Percentiles rank a stretch among this genome's conserved stretches.
Evolutionary conservation across 2,329 filamentous ascomycete species (phyloP).

Genomic region (Microcyclospora tardicrescens): DNA sequence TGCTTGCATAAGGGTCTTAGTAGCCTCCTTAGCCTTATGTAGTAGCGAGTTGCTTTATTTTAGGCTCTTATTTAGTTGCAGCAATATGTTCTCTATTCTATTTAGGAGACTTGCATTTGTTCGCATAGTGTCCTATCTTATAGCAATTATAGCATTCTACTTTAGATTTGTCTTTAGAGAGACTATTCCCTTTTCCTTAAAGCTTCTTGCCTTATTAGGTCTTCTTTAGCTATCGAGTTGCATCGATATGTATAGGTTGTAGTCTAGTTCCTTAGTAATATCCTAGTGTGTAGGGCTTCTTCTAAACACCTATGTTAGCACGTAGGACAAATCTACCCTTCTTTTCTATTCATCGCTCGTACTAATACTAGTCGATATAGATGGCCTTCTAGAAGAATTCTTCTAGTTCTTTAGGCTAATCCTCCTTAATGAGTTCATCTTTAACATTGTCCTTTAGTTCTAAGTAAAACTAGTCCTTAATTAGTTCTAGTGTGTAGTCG

Average conservation of each 20-base stretch:
- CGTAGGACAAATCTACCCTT: too few species aligned
- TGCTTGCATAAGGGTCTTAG: not conserved
- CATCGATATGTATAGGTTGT: not conserved
- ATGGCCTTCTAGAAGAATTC: too few species aligned
- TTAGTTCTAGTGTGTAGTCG: too few species aligned
- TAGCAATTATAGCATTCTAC: too few species aligned
- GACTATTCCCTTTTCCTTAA: too few species aligned
- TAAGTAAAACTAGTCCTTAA: not conserved
- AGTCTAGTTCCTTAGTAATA: not conserved
- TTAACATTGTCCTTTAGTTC: conserved; percentile 2
- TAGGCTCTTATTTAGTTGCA: not conserved
- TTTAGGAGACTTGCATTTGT: too few species aligned
- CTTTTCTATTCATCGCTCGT: not conserved
- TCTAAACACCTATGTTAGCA: not conserved
- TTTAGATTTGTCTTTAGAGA: too few species aligned
- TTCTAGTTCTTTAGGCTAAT: too few species aligned
- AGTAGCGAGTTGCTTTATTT: not conserved
- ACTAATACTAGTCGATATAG: not conserved
- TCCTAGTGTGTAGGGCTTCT: not conserved
- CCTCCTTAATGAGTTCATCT: conserved; percentile 1
- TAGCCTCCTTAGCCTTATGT: not conserved
- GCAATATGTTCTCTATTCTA: not conserved
- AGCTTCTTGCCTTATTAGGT: not conserved
- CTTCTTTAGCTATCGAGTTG: not conserved
- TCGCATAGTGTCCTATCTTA: too few species aligned